Percentiles rank a stretch among this genome's conserved stretches.
Evolutionary conservation across 1,139 yeast genomes (phyloP).

Genomic region (Ashbya aceris): DNA sequence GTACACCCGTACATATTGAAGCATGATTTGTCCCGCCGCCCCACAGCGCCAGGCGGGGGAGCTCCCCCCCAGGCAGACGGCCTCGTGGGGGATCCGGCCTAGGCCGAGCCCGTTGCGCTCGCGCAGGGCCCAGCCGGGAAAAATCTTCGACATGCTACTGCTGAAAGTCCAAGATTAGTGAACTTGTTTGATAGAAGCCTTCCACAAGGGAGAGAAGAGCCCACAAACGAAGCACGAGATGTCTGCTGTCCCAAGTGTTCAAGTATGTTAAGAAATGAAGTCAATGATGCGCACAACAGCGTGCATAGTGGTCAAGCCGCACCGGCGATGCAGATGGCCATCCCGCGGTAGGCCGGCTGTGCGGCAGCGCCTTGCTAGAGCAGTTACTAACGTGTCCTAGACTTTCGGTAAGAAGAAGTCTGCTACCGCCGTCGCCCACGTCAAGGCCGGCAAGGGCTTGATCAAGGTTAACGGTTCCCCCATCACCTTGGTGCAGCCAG

Average conservation of each 20-base stretch:
- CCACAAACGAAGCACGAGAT: conserved; percentile 15
- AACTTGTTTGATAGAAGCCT: not conserved
- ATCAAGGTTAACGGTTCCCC: conserved; percentile 99
- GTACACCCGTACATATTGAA: conserved; percentile 1
- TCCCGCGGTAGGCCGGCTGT: no score
- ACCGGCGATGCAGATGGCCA: not conserved
- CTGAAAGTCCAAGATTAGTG: conserved; percentile 1
- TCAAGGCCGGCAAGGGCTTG: conserved; percentile 98
- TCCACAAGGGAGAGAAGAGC: conserved; percentile 7
- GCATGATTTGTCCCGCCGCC: no score
- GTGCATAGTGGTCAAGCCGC: not conserved
- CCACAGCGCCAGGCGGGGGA: no score
- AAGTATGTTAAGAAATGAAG: conserved; percentile 39
- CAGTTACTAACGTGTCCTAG: conserved; percentile 34
- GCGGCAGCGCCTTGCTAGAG: not conserved
- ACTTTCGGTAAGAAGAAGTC: conserved; percentile 99
- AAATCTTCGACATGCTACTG: conserved; percentile 1
- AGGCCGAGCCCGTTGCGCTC: not conserved
- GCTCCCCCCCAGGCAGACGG: no score
- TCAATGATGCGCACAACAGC: not conserved
- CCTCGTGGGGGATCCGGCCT: not conserved
- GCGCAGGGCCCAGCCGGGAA: conserved; percentile 2
- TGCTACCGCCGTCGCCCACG: conserved; percentile 99
- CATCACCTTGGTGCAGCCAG: conserved; percentile 98
- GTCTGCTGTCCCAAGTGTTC: conserved; percentile 60